phyloP scores from a whole-genome alignment of 257 asterid genomes.

The Verbascum thapsus region DNA sequence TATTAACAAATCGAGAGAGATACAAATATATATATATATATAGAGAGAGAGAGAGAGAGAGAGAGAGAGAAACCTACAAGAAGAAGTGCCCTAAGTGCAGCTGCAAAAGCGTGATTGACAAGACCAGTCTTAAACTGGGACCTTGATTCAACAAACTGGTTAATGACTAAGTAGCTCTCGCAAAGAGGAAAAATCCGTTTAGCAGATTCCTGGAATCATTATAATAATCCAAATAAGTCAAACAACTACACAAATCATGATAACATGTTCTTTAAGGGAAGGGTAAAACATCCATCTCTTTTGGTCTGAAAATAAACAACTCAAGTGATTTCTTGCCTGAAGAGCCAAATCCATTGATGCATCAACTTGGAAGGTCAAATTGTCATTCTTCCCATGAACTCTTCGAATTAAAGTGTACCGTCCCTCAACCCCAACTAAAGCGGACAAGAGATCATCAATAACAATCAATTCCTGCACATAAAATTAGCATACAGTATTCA shows the following conservation, averaged over 20 bases:
- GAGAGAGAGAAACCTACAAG: conserved; percentile 60
- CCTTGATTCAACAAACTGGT: conserved; percentile 88
- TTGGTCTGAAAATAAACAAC: conserved; percentile 16
- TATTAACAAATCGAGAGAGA: not conserved
- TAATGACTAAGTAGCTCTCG: conserved; percentile 71
- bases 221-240: conserved; percentile 8
- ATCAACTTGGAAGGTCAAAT: conserved; percentile 64
- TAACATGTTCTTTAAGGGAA: not conserved
- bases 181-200: conserved; percentile 85
- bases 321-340: conserved; percentile 54
- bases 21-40: no score
- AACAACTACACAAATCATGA: conserved; percentile 20
- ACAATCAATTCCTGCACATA: conserved; percentile 81
- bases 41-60: conserved; percentile 16
- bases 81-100: conserved; percentile 87
- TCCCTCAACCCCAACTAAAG: conserved; percentile 91
- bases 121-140: conserved; percentile 91
- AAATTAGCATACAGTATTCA: conserved; percentile 10
- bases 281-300: conserved; percentile 14
- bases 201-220: conserved; percentile 77
- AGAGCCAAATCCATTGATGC: conserved; percentile 95
- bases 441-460: conserved; percentile 79
- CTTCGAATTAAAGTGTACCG: conserved; percentile 70
- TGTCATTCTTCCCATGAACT: conserved; percentile 62
- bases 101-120: conserved; percentile 96